Evolutionary conservation across 169 alveolate species (phyloP).

Genomic region (Plasmodium falciparum): DNA sequence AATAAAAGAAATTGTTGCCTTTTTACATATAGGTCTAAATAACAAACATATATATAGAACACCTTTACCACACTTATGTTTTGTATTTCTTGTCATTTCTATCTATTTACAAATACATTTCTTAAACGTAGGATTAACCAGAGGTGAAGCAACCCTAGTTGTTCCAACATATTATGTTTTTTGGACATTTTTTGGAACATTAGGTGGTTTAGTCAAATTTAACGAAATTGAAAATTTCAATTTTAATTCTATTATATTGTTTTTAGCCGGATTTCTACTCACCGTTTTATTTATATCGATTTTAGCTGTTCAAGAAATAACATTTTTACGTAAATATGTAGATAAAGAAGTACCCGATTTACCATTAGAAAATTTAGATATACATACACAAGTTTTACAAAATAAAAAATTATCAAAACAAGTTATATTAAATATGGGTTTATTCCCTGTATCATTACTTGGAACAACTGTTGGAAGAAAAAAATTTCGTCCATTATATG

Average conservation of each 20-base stretch:
- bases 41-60: slow-evolving; percentile 77
- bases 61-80: slow-evolving; percentile 86
- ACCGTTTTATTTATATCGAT: slow-evolving; percentile 82
- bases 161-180: slow-evolving; percentile 89
- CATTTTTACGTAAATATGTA: slow-evolving; percentile 81
- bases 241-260: slow-evolving; percentile 79
- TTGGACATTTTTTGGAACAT: slow-evolving; percentile 90
- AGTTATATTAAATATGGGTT: slow-evolving; percentile 84
- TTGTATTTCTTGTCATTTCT: slow-evolving; percentile 83
- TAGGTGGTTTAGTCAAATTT: slow-evolving; percentile 89
- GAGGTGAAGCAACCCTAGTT: slow-evolving; percentile 89
- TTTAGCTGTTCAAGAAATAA: slow-evolving; percentile 85
- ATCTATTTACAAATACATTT: slow-evolving; percentile 88
- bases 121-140: slow-evolving; percentile 86
- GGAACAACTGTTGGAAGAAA: slow-evolving; percentile 84
- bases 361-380: slow-evolving; percentile 80
- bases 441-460: slow-evolving; percentile 81
- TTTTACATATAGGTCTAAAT: slow-evolving; percentile 77
- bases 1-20: slow-evolving; percentile 88
- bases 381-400: slow-evolving; percentile 81
- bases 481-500: slow-evolving; percentile 81
- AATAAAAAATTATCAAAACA: slow-evolving; percentile 82
- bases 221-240: slow-evolving; percentile 88
- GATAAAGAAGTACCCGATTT: slow-evolving; percentile 85
- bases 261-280: slow-evolving; percentile 79